These are phyloP conservation scores for Castanospermum australe DNA, from an alignment of 306 rosid species.

Conservation along the genomic window DNA sequence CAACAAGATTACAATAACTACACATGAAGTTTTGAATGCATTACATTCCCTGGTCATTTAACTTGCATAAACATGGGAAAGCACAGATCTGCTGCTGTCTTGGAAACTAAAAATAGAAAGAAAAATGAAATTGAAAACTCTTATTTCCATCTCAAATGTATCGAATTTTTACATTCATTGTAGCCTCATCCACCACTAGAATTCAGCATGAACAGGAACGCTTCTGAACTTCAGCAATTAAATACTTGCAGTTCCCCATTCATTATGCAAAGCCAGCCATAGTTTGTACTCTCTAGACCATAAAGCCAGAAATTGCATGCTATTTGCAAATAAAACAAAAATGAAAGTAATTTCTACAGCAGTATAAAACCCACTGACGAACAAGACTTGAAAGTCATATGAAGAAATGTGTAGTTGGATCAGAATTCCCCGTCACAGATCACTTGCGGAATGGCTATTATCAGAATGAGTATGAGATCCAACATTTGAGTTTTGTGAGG, in stretches of 20 bases:
- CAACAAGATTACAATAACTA: slow-evolving; percentile 18
- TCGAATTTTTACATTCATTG: neutral
- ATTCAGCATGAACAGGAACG: slow-evolving; percentile 13
- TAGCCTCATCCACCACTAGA: neutral
- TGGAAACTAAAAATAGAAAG: neutral
- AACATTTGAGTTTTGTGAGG: slow-evolving; percentile 51
- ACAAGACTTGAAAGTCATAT: slow-evolving; percentile 28
- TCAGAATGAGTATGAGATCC: slow-evolving; percentile 58
- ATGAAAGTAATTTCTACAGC: neutral
- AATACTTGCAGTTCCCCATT: neutral
- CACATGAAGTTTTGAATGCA: slow-evolving; percentile 25
- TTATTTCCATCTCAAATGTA: slow-evolving; percentile 19
- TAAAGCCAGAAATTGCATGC: slow-evolving; percentile 14
- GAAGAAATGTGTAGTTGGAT: neutral
- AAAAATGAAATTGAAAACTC: slow-evolving; percentile 9
- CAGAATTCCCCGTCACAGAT: slow-evolving; percentile 25
- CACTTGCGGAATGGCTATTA: slow-evolving; percentile 40
- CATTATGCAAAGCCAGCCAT: slow-evolving; percentile 19
- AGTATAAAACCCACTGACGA: slow-evolving; percentile 25
- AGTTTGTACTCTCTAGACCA: neutral
- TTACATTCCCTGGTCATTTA: neutral
- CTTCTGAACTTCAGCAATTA: slow-evolving; percentile 16
- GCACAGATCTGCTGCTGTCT: neutral
- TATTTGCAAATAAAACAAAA: slow-evolving; percentile 3
- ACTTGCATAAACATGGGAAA: neutral